Percentiles rank a stretch among this genome's conserved stretches.
phyloP scores from a whole-genome alignment of 1,139 yeast species.

The Groenewaldozyma auringiensis region DNA sequence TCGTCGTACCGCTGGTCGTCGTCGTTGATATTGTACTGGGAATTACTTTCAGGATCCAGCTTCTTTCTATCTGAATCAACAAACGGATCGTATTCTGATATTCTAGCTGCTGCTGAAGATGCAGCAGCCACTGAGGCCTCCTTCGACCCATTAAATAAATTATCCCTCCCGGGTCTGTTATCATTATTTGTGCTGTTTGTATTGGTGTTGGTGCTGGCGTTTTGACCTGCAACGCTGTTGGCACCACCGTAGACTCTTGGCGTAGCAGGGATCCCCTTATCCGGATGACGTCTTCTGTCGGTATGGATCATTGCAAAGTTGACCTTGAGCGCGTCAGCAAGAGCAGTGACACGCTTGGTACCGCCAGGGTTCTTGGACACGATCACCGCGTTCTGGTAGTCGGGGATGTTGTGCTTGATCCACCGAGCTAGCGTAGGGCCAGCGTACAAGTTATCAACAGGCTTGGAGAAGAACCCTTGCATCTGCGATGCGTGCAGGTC shows the following conservation, averaged over 20 bases:
- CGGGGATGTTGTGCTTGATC: constrained; percentile 85
- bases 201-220: not conserved
- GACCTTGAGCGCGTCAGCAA: constrained; percentile 90
- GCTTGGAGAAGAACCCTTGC: constrained; percentile 98
- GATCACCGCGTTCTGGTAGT: constrained; percentile 79
- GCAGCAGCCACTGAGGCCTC: not conserved
- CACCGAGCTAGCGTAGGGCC: constrained; percentile 96
- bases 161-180: not conserved
- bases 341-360: constrained; percentile 91
- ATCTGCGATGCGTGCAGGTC: constrained; percentile 97
- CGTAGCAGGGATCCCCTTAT: constrained; percentile 39
- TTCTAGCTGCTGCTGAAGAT: not conserved
- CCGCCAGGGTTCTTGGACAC: constrained; percentile 99
- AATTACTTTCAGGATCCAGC: not conserved
- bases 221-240: not conserved
- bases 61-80: not conserved
- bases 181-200: not conserved
- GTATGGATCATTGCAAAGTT: constrained; percentile 99
- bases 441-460: constrained; percentile 92
- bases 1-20: constrained; percentile 16
- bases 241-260: constrained; percentile 13
- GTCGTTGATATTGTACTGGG: too few relatives aligned
- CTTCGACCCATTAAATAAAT: not conserved
- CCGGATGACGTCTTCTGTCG: constrained; percentile 86
- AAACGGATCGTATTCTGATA: not conserved